Conservation (phyloP, 2,329 filamentous ascomycete species). For the Botrytis tulipae region DNA sequence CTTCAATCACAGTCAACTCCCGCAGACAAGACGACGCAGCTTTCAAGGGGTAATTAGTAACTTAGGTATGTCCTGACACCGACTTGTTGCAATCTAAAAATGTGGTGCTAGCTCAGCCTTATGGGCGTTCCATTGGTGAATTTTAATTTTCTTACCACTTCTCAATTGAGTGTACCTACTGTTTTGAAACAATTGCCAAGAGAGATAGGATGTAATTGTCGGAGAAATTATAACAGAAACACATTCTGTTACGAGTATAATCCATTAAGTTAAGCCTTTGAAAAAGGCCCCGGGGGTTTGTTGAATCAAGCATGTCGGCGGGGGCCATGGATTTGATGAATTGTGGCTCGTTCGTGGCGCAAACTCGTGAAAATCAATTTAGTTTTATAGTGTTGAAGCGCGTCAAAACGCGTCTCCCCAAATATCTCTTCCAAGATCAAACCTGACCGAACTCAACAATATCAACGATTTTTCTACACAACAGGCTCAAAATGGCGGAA, state of each 20-base stretch:
- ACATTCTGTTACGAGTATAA: not conserved
- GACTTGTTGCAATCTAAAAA: conserved; percentile 13
- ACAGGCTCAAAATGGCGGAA: conserved; percentile 27
- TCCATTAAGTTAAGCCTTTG: not conserved
- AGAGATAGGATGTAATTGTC: not conserved
- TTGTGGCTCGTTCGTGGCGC: conserved; percentile 16
- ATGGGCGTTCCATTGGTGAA: not conserved
- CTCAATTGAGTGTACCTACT: conserved; percentile 6
- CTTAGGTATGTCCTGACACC: not conserved
- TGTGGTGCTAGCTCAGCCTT: conserved; percentile 17
- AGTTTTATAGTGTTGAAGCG: conserved; percentile 6
- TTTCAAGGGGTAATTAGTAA: not conserved
- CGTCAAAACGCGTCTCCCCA: conserved; percentile 21
- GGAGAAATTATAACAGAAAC: not conserved
- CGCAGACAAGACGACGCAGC: not conserved
- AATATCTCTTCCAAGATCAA: not conserved
- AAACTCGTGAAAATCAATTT: conserved; percentile 21
- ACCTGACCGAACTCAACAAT: not conserved
- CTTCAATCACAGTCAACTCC: not conserved
- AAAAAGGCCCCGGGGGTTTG: not conserved
- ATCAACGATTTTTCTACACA: not conserved
- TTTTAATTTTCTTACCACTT: not conserved
- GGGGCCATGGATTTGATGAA: not conserved
- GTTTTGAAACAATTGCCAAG: not conserved
- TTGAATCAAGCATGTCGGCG: not conserved